These are phyloP conservation scores for Aspergillus sp. DNA, from an alignment of 2,329 filamentous ascomycete genomes.

Conservation along the genomic window DNA sequence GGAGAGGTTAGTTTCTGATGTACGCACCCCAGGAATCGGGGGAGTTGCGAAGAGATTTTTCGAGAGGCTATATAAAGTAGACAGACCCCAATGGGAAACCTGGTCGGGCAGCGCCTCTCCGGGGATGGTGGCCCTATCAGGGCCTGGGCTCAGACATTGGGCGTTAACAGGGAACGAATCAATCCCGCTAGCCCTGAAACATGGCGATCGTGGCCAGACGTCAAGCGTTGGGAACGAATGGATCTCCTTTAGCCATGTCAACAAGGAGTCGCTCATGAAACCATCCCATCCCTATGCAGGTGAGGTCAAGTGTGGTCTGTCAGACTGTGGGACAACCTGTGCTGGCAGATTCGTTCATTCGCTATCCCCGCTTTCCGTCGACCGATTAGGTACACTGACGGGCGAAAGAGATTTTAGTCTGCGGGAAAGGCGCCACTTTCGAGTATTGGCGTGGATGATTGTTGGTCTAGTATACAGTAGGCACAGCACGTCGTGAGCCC, in stretches of 20 bases:
- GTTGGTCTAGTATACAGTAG: conserved; percentile 7
- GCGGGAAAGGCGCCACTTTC: conserved; percentile 10
- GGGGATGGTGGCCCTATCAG: conserved; percentile 25
- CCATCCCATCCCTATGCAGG: conserved; percentile 8
- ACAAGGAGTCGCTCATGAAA: conserved; percentile 17
- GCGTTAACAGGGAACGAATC: conserved; percentile 28
- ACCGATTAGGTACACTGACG: not conserved
- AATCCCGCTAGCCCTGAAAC: conserved; percentile 18
- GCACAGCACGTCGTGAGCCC: not conserved
- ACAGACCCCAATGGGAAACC: conserved; percentile 18
- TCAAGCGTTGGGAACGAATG: conserved; percentile 19
- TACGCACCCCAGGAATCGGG: conserved; percentile 10
- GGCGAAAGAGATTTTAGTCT: not conserved
- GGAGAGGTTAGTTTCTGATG: conserved; percentile 19
- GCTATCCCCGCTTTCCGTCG: conserved; percentile 2
- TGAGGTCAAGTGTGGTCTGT: conserved; percentile 2
- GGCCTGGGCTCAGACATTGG: conserved; percentile 22
- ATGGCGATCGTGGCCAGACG: conserved; percentile 19
- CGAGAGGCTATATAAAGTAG: conserved; percentile 20
- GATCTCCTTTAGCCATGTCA: conserved; percentile 17
- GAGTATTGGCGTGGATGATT: not conserved
- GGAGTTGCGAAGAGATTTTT: conserved; percentile 4
- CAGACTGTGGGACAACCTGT: not conserved
- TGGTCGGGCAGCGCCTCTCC: conserved; percentile 27
- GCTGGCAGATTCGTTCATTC: conserved; percentile 1